A percentile compares a stretch with the other conserved stretches of the same genome.
These are phyloP conservation scores for Malus asiatica DNA, from an alignment of 306 rosid genomes.

Conservation along the genomic window DNA sequence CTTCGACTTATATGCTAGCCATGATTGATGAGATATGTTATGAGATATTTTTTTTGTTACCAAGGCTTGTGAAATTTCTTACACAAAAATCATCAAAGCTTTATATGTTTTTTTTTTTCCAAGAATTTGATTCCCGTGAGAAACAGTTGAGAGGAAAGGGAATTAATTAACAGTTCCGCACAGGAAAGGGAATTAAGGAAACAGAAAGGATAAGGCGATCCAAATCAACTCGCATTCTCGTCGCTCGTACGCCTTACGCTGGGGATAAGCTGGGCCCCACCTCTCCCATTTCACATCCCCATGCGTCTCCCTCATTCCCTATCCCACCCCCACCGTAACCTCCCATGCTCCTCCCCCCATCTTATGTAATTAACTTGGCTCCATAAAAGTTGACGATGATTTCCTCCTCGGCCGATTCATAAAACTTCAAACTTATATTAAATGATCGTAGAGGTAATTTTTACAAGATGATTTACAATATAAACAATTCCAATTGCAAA, in stretches of 20 bases:
- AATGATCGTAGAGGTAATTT: too few species aligned
- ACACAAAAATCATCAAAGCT: neutral
- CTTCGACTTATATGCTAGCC: too few species aligned
- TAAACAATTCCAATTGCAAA: too few species aligned
- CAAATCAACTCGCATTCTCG: constrained; percentile 16
- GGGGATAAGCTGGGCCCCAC: constrained; percentile 51
- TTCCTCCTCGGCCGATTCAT: too few species aligned
- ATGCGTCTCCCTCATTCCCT: neutral
- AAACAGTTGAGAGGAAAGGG: neutral
- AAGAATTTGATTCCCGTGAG: neutral
- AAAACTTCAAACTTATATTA: too few species aligned
- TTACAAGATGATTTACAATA: too few species aligned
- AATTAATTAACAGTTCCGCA: neutral
- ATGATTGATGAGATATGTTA: too few species aligned
- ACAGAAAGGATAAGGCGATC: constrained; percentile 31
- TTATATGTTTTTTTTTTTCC: neutral
- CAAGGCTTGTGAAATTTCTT: too few species aligned
- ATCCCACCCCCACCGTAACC: constrained; percentile 7
- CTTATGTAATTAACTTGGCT: neutral
- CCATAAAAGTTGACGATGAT: too few species aligned
- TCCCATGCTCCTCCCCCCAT: neutral
- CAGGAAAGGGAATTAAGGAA: neutral
- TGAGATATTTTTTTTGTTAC: neutral
- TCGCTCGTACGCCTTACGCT: constrained; percentile 33
- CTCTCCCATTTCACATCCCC: constrained; percentile 2